Base-by-base conservation (phyloP, 331 rosid genomes). In the Quercus tomentella region DNA sequence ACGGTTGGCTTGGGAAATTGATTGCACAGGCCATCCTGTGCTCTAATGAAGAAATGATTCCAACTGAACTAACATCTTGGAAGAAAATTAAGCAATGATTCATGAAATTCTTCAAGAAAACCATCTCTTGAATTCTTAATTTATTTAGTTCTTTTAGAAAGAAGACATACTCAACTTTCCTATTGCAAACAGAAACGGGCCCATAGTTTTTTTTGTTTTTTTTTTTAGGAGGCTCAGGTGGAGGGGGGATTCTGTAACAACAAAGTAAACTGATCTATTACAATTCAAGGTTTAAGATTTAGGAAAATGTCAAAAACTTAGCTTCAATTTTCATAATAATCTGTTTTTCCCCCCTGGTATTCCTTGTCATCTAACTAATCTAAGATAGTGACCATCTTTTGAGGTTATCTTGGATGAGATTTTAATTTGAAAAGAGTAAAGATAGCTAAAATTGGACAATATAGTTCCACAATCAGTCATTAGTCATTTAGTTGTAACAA, bases 1-100 rank as follows among this genome's bases (percentile, higher is more conserved):
- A 95, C 77, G 94, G 89, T 57, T 95, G 97, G 98, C 87, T 92
- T 56, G 99, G 99, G 82, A 93, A 88, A 78, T 78, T 93, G 90
- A 73, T 78, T 78, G 92, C 98, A n/a, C 88, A 77, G 52, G 97
- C 99, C 67, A 96, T 90, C 78, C 93, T 90, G 81, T 82, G 87
- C 16, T 77, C 89, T 79, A 81, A 88, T 62, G 97, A 93, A 86
- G 84, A 76, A 41, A 70, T 89, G 41, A 88, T 93, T 72, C 97
- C 97, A 33, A 63, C 86, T 73, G 99, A 90, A 81, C 79, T 91
- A 80, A 91, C 90, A 55, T 88, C 89, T 35, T 93, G 99, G 99
- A 93, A 91, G 87, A 86, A 75, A 5, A 62, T 4, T 63, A 69
- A 16, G 52, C 51, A 5, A 52, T 80, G 62, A 65, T 31, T 20